Conservation (phyloP, 2,329 filamentous ascomycete genomes). For the Knoxdaviesia proteae region DNA sequence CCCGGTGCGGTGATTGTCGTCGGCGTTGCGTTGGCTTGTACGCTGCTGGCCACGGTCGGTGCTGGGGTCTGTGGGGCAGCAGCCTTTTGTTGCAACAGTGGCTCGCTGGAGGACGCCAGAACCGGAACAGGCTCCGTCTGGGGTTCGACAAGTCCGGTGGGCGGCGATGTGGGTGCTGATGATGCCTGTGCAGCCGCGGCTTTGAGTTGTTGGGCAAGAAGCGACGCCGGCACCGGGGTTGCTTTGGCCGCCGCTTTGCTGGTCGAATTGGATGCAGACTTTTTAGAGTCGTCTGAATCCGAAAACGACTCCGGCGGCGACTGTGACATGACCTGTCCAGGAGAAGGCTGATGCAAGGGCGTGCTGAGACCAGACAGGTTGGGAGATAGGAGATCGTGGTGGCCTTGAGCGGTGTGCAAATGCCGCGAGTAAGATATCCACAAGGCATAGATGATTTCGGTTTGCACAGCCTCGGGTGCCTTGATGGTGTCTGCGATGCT, state of each 20-base stretch:
- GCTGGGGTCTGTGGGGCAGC: too few species aligned
- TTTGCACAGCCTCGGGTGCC: slow-evolving; percentile 13
- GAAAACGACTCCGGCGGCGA: slow-evolving; percentile 4
- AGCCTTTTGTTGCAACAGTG: too few species aligned
- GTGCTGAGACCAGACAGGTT: slow-evolving; percentile 43
- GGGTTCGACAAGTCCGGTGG: too few species aligned
- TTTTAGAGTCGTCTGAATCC: slow-evolving; percentile 3
- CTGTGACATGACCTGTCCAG: slow-evolving; percentile 34
- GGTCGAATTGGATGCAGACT: background rate
- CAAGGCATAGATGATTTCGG: slow-evolving; percentile 77
- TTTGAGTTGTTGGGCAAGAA: slow-evolving; percentile 8
- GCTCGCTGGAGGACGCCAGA: too few species aligned
- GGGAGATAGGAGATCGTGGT: slow-evolving; percentile 35
- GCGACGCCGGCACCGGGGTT: slow-evolving; percentile 33
- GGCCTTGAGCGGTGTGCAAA: slow-evolving; percentile 52
- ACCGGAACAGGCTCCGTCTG: too few species aligned
- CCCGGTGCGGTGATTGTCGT: slow-evolving; percentile 8
- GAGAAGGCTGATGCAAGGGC: slow-evolving; percentile 58
- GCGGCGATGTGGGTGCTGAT: too few species aligned
- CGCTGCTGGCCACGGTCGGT: slow-evolving; percentile 7
- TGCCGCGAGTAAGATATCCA: slow-evolving; percentile 97
- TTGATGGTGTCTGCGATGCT: too few species aligned
- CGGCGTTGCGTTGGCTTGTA: slow-evolving; percentile 19
- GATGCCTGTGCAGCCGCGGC: too few species aligned
- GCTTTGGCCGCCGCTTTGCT: slow-evolving; percentile 23